A percentile compares a stretch with the other conserved stretches of the same genome.
Evolutionary conservation across 2,329 filamentous ascomycete genomes (phyloP).

Genomic region (Apiospora arundinis): DNA sequence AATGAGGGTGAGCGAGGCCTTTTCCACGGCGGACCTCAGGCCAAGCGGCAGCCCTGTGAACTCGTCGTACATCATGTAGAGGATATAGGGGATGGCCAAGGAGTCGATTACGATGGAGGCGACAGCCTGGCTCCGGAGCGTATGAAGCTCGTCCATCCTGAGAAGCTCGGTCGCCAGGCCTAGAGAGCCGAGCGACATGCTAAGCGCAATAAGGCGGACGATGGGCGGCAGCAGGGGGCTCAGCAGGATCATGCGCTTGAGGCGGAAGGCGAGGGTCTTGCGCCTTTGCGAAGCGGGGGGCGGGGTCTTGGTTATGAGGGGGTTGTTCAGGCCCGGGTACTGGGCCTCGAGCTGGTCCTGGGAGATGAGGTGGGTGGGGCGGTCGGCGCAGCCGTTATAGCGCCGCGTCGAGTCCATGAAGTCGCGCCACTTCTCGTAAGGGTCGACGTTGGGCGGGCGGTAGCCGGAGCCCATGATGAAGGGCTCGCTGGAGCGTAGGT

Average conservation of each 20-base stretch:
- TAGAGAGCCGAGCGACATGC: slow-evolving; percentile 82
- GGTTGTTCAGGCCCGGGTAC: slow-evolving; percentile 46
- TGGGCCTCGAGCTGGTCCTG: slow-evolving; percentile 36
- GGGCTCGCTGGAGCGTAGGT: slow-evolving; percentile 63
- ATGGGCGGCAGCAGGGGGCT: slow-evolving; percentile 86
- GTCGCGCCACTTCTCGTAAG: slow-evolving; percentile 56
- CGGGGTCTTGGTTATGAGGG: slow-evolving; percentile 44
- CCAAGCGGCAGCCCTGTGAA: slow-evolving; percentile 94
- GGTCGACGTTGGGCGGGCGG: slow-evolving; percentile 46
- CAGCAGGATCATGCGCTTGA: slow-evolving; percentile 74
- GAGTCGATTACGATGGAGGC: slow-evolving; percentile 91
- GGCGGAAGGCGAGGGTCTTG: slow-evolving; percentile 50
- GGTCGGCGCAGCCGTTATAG: slow-evolving; percentile 47
- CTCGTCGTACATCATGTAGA: slow-evolving; percentile 96
- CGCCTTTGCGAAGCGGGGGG: slow-evolving; percentile 42
- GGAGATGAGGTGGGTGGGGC: slow-evolving; percentile 30
- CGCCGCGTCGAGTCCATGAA: slow-evolving; percentile 62
- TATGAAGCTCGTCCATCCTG: slow-evolving; percentile 35
- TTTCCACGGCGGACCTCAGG: slow-evolving; percentile 80
- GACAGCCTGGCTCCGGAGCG: slow-evolving; percentile 69
- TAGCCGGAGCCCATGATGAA: slow-evolving; percentile 61
- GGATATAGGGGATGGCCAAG: slow-evolving; percentile 85
- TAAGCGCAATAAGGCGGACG: slow-evolving; percentile 82
- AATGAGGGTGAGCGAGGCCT: slow-evolving; percentile 87
- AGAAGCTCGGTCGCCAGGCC: slow-evolving; percentile 70